Base-by-base conservation (phyloP, 345 rosid genomes). In the Erucastrum elatum region DNA sequence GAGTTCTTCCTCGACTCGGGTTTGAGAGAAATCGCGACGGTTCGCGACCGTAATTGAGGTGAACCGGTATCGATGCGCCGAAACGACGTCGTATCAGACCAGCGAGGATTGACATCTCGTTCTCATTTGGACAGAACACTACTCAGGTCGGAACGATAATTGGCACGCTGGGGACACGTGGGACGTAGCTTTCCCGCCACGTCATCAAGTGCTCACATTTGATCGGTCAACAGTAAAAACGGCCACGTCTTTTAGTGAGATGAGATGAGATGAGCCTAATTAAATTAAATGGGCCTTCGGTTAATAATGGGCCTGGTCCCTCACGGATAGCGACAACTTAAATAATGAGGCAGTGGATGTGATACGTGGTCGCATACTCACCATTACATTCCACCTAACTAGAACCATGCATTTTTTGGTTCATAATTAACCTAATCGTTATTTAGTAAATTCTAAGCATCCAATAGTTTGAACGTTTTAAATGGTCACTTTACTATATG, bases 1-100 rank as follows among this genome's bases (percentile, higher is more conserved):
- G 90, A 78, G 81, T 62, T 4, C 41, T 71, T 66, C 75, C 39
- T 49, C 2, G 76, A 77, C 67, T 77, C 80, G 41, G 66, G 68
- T 75, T 58, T 1, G 60, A 44, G 26, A 83, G 29, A 39, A 49
- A 6, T 53, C 62, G 65, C 49, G 60, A 35, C 74, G 44, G 67
- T 15, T 49, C 62, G 64, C 27, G 65, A 31, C 75, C 64, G 65
- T 60, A 59, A 70, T 72, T 76, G 37, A 76, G 64, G 2, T 46
- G 80, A 72, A 75, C 11, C 66, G 75, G 49, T 16, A 83, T 13
- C 3, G 67, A 77, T 39, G 12, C 4, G 4, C 64, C 66, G 8
- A 81, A 72, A 49, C 86, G 82, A 69, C 70, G 74, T 35, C 88
- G 84, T 33, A 44, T 31, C 1, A 85, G 51, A 26, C 82, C 80